These are phyloP conservation scores for Claviceps sp. DNA, from an alignment of 2,329 filamentous ascomycete species.

Conservation along the genomic window DNA sequence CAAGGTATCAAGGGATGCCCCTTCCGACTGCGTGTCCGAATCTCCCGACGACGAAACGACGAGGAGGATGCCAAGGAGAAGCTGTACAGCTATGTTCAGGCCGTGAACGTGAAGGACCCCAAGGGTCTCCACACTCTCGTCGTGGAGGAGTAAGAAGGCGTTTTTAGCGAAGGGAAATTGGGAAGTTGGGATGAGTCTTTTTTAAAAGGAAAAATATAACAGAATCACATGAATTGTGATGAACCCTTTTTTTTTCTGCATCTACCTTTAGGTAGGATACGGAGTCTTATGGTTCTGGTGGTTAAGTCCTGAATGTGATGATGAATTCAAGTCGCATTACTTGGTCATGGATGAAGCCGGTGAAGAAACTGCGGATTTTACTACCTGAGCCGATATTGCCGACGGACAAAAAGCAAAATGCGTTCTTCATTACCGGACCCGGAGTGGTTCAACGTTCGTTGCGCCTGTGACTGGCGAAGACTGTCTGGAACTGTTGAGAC, in stretches of 20 bases:
- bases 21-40: slow-evolving; percentile 93
- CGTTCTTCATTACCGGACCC: not conserved
- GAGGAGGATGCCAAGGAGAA: slow-evolving; percentile 99
- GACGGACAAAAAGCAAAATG: not conserved
- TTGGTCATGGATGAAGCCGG: not conserved
- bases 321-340: not conserved
- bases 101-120: slow-evolving; percentile 97
- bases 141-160: slow-evolving; percentile 54
- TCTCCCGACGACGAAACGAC: slow-evolving; percentile 99
- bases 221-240: slow-evolving; percentile 18
- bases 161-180: slow-evolving; percentile 11
- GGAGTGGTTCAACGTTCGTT: too few species aligned
- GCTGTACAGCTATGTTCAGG: slow-evolving; percentile 99
- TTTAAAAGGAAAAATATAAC: slow-evolving; percentile 18
- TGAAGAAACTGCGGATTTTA: not conserved
- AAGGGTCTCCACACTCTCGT: slow-evolving; percentile 92
- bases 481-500: not conserved
- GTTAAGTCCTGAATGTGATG: slow-evolving; percentile 5
- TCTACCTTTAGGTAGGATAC: not conserved
- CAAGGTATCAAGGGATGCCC: slow-evolving; percentile 96
- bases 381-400: not conserved
- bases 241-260: slow-evolving; percentile 10
- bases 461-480: not conserved
- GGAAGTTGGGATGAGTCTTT: slow-evolving; percentile 26
- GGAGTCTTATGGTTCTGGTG: not conserved